These are phyloP conservation scores for Cicer chorassanicum DNA, from an alignment of 306 rosid species.

Conservation along the genomic window DNA sequence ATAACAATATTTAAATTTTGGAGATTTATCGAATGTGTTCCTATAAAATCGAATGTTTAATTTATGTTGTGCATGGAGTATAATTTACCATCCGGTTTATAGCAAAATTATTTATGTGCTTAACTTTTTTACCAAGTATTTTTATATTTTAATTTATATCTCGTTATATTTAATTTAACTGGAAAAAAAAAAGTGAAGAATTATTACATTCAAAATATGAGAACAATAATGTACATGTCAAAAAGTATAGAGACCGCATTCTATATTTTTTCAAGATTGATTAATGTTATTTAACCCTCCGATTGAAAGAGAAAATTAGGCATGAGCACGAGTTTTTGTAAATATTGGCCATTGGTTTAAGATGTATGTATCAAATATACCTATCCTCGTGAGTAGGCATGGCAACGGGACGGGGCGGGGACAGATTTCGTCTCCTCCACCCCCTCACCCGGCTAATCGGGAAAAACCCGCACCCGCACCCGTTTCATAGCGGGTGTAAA, in stretches of 20 bases:
- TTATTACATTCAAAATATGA: not conserved
- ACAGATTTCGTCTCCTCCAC: no score
- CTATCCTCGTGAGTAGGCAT: not conserved
- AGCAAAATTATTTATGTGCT: not conserved
- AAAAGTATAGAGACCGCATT: not conserved
- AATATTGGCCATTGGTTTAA: not conserved
- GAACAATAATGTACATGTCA: not conserved
- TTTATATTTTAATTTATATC: not conserved
- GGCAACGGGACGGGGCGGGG: no score
- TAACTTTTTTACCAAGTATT: not conserved
- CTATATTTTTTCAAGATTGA: not conserved
- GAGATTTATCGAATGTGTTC: no score
- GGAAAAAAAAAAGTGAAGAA: not conserved
- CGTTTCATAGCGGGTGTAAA: no score
- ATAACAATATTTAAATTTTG: no score
- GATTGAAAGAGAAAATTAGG: not conserved
- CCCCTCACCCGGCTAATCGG: no score
- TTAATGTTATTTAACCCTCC: not conserved
- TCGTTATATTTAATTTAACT: not conserved
- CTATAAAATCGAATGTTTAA: not conserved
- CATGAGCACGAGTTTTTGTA: not conserved
- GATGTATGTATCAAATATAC: not conserved
- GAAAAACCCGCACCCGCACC: no score
- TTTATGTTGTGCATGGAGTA: no score
- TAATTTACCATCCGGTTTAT: not conserved